A percentile compares a stretch with the other conserved stretches of the same genome.
Conservation (phyloP, 2,329 filamentous ascomycete genomes). For the Talaromyces sp. region DNA sequence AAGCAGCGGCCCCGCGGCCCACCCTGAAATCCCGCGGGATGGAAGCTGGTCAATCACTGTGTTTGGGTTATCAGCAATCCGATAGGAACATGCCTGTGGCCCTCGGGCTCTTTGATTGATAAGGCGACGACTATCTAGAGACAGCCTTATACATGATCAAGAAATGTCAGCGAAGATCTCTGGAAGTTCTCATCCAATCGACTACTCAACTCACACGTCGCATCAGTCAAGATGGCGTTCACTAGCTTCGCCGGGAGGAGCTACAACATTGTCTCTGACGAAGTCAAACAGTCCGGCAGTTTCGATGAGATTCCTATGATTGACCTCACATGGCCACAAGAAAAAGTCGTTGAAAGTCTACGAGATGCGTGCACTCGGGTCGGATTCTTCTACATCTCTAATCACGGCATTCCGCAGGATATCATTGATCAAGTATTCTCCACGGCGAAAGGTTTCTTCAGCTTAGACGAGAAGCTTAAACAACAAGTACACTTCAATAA, state of each 20-base stretch:
- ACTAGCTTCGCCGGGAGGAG: conserved; percentile 15
- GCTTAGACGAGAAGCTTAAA: conserved; percentile 24
- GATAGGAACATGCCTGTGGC: not conserved
- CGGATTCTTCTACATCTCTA: conserved; percentile 46
- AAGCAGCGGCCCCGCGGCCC: not conserved
- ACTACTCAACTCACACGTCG: not conserved
- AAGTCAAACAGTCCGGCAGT: conserved; percentile 13
- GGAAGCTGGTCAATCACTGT: not conserved
- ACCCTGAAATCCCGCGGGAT: conserved; percentile 9
- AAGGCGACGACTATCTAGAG: not conserved
- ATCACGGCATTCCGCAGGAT: conserved; percentile 13
- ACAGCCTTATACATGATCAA: not conserved
- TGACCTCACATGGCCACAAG: conserved; percentile 39
- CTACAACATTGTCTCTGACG: conserved; percentile 12
- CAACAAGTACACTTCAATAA: conserved; percentile 9
- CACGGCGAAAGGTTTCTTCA: conserved; percentile 29
- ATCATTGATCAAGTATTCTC: conserved; percentile 13
- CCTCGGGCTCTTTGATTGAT: not conserved
- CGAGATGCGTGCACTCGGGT: conserved; percentile 36
- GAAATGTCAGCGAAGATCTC: not conserved
- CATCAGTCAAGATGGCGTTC: conserved; percentile 9
- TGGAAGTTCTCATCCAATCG: not conserved
- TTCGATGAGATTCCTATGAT: conserved; percentile 42
- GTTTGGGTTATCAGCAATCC: not conserved
- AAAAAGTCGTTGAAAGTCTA: conserved; percentile 41